Base-by-base conservation (phyloP, 768 basidiomycete species). In the Rhodotorula babjevae region DNA sequence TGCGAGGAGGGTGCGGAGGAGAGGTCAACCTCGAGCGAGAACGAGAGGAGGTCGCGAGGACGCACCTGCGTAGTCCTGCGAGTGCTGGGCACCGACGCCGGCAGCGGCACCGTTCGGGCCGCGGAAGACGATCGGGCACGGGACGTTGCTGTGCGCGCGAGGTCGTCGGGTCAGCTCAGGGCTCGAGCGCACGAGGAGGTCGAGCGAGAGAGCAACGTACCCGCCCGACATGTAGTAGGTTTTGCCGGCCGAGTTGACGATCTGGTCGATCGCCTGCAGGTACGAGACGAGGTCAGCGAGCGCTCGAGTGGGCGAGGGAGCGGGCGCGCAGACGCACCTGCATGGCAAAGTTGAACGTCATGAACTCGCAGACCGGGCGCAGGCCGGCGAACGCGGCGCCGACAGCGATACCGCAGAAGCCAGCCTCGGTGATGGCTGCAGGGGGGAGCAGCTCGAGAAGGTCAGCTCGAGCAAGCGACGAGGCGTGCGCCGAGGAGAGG, bases 301-400 rank as follows among this genome's bases (percentile, higher is more conserved):
- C 12, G 18, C 44, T 33, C 33, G 36, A 29, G 2, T 36, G n/a
- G 47, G 27, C 18, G 9, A 12, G 18, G 11, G n/a, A 63, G 42
- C n/a, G n/a, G 36, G 36, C 36, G 36, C 36, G 36, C 36, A n/a
- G 36, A 69, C 79, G 69, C 53, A 73, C 78, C 83, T 94, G 93
- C 95, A 98, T 99, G 76, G 95, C 95, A 81, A 99, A 98, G 86
- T 99, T 98, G 86, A 95, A 98, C 25, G 95, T 98, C 95, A 97
- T 98, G 85, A 97, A 99, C 85, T 98, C 95, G 86, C 94, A 97
- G 79, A 99, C 86, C 72, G 96, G 96, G 77, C 94, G 87, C 68
- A 99, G 87, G 79, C 96, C 96, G 78, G 92, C 88, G 49, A 98
- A 86, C 59, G 92, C 96, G 72, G 96, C 88, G 80, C 96, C 96